These are phyloP conservation scores for Solanum piurae DNA, from an alignment of 257 asterid species.

Conservation along the genomic window DNA sequence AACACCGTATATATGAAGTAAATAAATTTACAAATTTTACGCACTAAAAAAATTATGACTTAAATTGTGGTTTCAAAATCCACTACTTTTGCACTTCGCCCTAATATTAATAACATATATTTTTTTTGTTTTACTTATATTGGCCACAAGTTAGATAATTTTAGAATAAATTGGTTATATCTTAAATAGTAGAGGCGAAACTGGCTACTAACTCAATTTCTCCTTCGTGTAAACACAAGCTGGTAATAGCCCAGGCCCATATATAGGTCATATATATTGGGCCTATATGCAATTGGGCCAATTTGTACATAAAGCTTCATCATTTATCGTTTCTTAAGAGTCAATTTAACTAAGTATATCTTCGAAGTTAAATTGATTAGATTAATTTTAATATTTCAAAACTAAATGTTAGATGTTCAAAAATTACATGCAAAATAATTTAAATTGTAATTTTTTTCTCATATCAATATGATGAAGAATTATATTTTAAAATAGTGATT, in stretches of 20 bases:
- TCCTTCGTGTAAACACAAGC: neutral
- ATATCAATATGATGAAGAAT: neutral
- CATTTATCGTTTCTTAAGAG: neutral
- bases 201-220: neutral
- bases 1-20: rapidly evolving
- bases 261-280: neutral
- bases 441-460: neutral
- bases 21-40: no score
- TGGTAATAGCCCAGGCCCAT: neutral
- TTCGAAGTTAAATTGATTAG: neutral
- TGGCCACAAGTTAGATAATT: neutral
- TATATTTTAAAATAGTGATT: neutral
- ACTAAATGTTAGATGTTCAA: neutral
- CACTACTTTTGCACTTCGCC: no score
- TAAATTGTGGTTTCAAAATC: neutral
- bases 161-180: neutral
- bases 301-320: neutral
- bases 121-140: neutral
- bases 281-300: neutral
- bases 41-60: neutral
- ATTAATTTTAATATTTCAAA: neutral
- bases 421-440: neutral
- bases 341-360: neutral
- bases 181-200: neutral
- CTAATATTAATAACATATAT: no score